Conservation (phyloP, 495 filamentous ascomycete species). For the Penicillium cosmopolitanum region DNA sequence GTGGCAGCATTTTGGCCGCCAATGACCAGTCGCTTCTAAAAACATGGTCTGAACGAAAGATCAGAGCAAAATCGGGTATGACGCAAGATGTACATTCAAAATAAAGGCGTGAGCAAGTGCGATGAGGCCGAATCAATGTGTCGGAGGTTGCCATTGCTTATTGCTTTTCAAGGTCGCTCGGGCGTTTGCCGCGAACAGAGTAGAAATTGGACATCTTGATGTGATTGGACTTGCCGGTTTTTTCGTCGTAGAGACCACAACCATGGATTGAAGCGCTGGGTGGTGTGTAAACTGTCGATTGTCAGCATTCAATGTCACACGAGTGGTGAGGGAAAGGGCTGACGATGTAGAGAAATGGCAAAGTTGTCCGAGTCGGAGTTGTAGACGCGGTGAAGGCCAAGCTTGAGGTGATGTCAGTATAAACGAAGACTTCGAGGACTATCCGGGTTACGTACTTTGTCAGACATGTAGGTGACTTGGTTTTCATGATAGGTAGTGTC, state of each 20-base stretch:
- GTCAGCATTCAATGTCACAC: constrained; percentile 7
- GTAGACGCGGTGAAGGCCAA: constrained; percentile 81
- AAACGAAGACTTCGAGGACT: neutral
- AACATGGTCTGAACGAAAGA: neutral
- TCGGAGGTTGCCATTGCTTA: neutral
- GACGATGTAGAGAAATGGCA: constrained; percentile 85
- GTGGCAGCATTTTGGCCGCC: too few relatives aligned
- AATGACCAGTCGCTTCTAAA: too few relatives aligned
- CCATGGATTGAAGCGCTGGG: constrained; percentile 80
- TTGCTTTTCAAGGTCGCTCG: constrained; percentile 14
- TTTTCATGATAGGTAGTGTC: constrained; percentile 58
- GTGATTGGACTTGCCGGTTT: constrained; percentile 73
- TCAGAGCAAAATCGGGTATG: neutral
- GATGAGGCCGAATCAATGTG: neutral
- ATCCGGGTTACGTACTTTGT: constrained; percentile 47
- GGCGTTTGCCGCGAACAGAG: constrained; percentile 43
- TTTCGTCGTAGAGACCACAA: constrained; percentile 70
- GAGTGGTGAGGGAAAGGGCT: constrained; percentile 33
- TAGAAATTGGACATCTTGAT: constrained; percentile 66
- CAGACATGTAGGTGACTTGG: constrained; percentile 83
- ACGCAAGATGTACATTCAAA: too few relatives aligned
- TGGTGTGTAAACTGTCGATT: constrained; percentile 75
- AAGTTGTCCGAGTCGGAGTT: constrained; percentile 71
- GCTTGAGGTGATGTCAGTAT: constrained; percentile 36
- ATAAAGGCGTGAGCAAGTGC: neutral